Evolutionary conservation across 2,329 filamentous ascomycete genomes (phyloP), one percentile per base, ranked within the genome.

Genomic region (Colletotrichum horii): DNA sequence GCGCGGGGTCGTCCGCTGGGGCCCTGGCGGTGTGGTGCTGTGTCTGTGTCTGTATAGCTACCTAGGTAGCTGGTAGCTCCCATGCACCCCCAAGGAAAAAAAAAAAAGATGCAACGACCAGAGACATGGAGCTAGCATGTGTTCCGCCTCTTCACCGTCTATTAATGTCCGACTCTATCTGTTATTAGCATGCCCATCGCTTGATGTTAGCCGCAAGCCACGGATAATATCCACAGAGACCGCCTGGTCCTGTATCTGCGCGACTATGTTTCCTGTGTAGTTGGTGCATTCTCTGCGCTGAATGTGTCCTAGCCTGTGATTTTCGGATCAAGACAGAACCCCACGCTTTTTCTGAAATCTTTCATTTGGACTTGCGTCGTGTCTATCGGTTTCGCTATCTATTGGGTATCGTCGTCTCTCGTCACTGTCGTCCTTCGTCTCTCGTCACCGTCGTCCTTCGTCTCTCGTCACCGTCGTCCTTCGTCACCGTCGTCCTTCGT

Each of bases 21-120:
- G 55, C 56, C 61, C 58, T 64, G 62, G 73, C 73, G 73, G 70
- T 75, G 73, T 73, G 43, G 43, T 52, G 43, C 11, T 22, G 43
- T 52, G n/a, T 22, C 43, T 52, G 43, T 52, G 43, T 52, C n/a
- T 22, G 43, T 52, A 6, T 22, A 52, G 43, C 43, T 52, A 52
- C n/a, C 43, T 52, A 28, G 8, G 28, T 30, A 22, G 43, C n/a
- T 52, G 43, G 43, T 52, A 52, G 43, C 43, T 22, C 43, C 43
- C n/a, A 22, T 36, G 58, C 28, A 34, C 58, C n/a, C 22, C 22
- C 11, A 52, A 52, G 15, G 9, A 6, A 6, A 4, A 4, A 7
- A 52, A 19, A 52, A 52, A 19, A 11, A 16, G 22, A 30, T 52
- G 43, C 43, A 58, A 58, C 26, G 14, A 26, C 55, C 16, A 58